Base-by-base conservation (phyloP, 2,329 filamentous ascomycete genomes). In the Stachybotrys echinatus region DNA sequence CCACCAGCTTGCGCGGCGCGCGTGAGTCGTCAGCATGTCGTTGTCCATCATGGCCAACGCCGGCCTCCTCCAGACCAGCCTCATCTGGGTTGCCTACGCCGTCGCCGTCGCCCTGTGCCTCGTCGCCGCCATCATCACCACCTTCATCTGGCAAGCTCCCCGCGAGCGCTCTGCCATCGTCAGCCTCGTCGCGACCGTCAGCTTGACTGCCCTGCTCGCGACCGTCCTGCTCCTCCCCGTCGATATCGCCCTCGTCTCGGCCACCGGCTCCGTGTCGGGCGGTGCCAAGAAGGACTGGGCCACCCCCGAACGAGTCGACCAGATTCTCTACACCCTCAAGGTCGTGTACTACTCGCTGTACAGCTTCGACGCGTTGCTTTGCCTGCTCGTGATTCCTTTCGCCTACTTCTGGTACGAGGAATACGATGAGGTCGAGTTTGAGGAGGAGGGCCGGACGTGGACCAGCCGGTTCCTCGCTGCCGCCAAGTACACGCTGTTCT, bases 391-490 rank as follows among this genome's bases (percentile, higher is more conserved):
- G 42, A 87, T 97, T 19, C 94, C 94, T 0, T 99, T 99, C 65
- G 87, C 92, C 45, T 99, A 99, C 74, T 99, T 99, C 67, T 96
- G 88, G 84, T 94, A 95, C 63, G 94, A 99, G 67, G 94, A 97
- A 68, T 95, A 95, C 57, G 92, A 96, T 61, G 91, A 96, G 70
- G 85, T 92, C 19, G 91, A 91, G 53, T 80, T 86, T 31, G 89
- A 95, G 60, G 89, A 95, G 60, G 88, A 89, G 27, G 83, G 81
- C 23, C 85, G 92, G 65, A 87, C 87, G 2, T 68, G 87, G 51
- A 78, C 76, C 6, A 80, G 83, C 61, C 81, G 90, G 49, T 79
- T 97, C 52, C 86, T 85, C 80, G 85, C 85, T n/a, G 90, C 94
- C 4, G 74, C 89, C 65, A 96, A 95, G 71, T 97, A 96, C 72